A percentile compares a stretch with the other conserved stretches of the same genome.
phyloP scores from a whole-genome alignment of 306 rosid genomes.

The Cucurbita ficifolia region DNA sequence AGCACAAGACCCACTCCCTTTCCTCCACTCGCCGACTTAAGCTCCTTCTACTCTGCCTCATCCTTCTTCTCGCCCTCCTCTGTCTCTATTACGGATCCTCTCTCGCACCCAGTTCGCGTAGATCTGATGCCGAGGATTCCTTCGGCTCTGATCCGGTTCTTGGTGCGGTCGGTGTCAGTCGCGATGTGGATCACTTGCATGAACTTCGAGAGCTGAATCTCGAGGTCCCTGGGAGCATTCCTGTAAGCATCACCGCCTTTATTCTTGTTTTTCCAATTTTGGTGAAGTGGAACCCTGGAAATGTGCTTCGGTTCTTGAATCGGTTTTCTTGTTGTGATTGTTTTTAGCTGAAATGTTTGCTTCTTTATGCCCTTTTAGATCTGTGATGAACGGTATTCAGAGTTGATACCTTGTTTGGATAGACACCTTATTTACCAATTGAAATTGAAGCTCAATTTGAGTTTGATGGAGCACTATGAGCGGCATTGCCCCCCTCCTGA shows the following conservation, averaged over 20 bases:
- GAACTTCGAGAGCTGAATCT: slow-evolving; percentile 17
- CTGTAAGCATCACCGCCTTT: slow-evolving; percentile 13
- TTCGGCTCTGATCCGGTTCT: slow-evolving; percentile 13
- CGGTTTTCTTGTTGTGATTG: neutral
- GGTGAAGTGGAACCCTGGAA: neutral
- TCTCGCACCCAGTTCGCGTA: slow-evolving; percentile 38
- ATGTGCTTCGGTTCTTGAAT: neutral
- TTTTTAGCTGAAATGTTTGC: neutral
- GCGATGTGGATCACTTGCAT: slow-evolving; percentile 19
- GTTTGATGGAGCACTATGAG: slow-evolving; percentile 49
- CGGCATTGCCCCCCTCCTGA: slow-evolving; percentile 43
- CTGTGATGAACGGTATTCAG: slow-evolving; percentile 32
- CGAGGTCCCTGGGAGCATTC: slow-evolving; percentile 27
- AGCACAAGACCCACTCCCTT: slow-evolving; percentile 18
- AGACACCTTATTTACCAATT: slow-evolving; percentile 33
- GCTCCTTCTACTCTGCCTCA: slow-evolving; percentile 15
- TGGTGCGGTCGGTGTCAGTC: slow-evolving; percentile 6
- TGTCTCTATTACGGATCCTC: slow-evolving; percentile 33
- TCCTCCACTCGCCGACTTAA: slow-evolving; percentile 15
- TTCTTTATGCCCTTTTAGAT: slow-evolving; percentile 13
- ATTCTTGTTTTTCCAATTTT: neutral
- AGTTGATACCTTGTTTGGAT: slow-evolving; percentile 49
- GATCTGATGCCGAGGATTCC: slow-evolving; percentile 16
- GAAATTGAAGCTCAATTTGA: slow-evolving; percentile 34
- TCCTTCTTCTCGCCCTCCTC: slow-evolving; percentile 19